phyloP scores from a whole-genome alignment of 192 early-diverging fungal genomes.

The Linnemannia exigua region DNA sequence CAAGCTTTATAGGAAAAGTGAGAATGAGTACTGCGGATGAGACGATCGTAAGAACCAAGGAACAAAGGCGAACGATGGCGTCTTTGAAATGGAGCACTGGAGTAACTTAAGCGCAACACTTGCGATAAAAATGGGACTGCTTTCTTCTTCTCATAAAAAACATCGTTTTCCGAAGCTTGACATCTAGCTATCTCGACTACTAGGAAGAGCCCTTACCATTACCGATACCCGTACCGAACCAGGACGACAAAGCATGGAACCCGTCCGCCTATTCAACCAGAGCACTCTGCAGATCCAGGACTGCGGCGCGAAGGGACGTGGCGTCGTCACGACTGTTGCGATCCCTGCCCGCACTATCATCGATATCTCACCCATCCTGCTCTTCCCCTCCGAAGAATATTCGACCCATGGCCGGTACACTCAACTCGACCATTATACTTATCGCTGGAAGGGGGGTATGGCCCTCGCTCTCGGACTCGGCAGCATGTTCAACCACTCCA shows the following conservation, averaged over 20 bases:
- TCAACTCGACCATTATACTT: constrained; percentile 75
- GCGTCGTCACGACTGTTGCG: constrained; percentile 62
- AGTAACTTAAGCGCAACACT: background rate
- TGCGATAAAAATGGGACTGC: background rate
- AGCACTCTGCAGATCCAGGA: constrained; percentile 60
- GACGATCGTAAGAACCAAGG: background rate
- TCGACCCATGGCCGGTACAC: constrained; percentile 69
- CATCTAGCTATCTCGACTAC: no score
- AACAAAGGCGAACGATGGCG: constrained; percentile 9
- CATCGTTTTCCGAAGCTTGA: no score
- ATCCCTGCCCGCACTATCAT: constrained; percentile 62
- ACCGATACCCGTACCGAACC: background rate
- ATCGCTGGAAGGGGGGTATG: constrained; percentile 71
- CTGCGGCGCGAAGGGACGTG: constrained; percentile 69
- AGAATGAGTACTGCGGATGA: constrained; percentile 10
- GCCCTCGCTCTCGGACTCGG: constrained; percentile 76
- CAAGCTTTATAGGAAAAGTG: background rate
- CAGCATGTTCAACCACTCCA: constrained; percentile 77
- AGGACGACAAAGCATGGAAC: constrained; percentile 35
- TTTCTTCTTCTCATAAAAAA: background rate
- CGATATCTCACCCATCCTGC: constrained; percentile 71
- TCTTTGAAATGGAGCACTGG: constrained; percentile 9
- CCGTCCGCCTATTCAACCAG: constrained; percentile 41
- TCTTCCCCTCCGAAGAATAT: constrained; percentile 70
- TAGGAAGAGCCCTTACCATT: no score